Conservation (phyloP, 257 asterid genomes). For the Solanum gandarillasii region DNA sequence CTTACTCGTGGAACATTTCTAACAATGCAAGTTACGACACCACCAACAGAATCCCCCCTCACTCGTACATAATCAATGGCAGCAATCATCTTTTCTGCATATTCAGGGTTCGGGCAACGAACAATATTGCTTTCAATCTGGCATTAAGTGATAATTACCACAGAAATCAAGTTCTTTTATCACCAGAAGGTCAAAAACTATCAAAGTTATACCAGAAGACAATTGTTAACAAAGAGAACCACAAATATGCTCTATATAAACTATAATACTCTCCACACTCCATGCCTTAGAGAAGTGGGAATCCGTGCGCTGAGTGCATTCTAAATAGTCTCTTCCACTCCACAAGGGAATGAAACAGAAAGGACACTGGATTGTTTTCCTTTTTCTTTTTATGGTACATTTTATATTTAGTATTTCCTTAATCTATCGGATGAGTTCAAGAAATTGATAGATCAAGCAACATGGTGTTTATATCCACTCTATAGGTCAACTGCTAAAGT, state of each 20-base stretch:
- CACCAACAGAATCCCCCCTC: conserved; percentile 95
- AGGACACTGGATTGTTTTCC: neutral
- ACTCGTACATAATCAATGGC: conserved; percentile 91
- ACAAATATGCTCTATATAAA: neutral
- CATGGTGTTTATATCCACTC: neutral
- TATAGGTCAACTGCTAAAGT: neutral
- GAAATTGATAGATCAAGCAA: neutral
- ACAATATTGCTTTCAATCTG: conserved; percentile 88
- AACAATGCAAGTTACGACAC: conserved; percentile 92
- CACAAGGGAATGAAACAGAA: neutral
- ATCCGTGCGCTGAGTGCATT: neutral
- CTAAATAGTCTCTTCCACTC: neutral
- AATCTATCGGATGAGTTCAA: neutral
- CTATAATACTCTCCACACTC: neutral
- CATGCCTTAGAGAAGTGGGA: neutral
- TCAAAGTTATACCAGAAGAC: neutral
- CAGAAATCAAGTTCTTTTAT: neutral
- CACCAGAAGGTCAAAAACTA: neutral
- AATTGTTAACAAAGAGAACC: neutral
- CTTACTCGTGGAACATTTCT: conserved; percentile 85
- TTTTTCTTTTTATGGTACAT: neutral
- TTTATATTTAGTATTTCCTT: neutral
- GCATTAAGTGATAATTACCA: neutral
- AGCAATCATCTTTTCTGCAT: conserved; percentile 96
- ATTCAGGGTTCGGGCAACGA: conserved; percentile 88